These are phyloP conservation scores for Cladorrhinum sp. DNA, from an alignment of 2,329 filamentous ascomycete species.

Conservation along the genomic window DNA sequence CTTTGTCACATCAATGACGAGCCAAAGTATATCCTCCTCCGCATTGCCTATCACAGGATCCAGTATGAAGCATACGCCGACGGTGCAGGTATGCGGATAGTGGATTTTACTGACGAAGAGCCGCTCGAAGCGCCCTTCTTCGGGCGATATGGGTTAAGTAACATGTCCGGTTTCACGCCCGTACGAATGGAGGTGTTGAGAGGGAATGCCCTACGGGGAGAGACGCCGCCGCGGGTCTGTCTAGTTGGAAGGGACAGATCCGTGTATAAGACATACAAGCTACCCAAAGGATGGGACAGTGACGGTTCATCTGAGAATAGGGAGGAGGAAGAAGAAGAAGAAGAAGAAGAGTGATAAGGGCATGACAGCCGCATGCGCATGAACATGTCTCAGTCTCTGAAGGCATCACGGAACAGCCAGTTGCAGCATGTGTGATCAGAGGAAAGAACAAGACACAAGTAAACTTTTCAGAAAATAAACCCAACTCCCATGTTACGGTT, in stretches of 20 bases:
- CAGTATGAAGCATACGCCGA: constrained; percentile 7
- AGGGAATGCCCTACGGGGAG: constrained; percentile 42
- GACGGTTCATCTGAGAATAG: not conserved
- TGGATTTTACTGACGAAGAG: constrained; percentile 3
- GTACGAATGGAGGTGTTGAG: constrained; percentile 52
- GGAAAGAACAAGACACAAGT: no score
- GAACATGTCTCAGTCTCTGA: not conserved
- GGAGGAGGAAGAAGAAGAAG: not conserved
- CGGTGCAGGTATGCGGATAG: constrained; percentile 5
- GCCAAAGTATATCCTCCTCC: constrained; percentile 18
- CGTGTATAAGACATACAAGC: constrained; percentile 46
- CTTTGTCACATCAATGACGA: constrained; percentile 43
- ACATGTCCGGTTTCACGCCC: constrained; percentile 37
- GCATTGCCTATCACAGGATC: constrained; percentile 16
- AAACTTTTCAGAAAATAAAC: no score
- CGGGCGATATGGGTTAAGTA: constrained; percentile 21
- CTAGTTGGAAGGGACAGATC: constrained; percentile 48
- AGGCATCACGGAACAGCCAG: not conserved
- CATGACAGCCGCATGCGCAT: not conserved
- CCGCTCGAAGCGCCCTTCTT: not conserved
- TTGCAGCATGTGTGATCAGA: no score
- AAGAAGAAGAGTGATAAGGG: not conserved
- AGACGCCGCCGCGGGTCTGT: constrained; percentile 49
- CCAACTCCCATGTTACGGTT: no score
- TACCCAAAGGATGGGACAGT: constrained; percentile 34